These are phyloP conservation scores for Daldinia concentrica DNA, from an alignment of 495 filamentous ascomycete genomes.

Conservation along the genomic window DNA sequence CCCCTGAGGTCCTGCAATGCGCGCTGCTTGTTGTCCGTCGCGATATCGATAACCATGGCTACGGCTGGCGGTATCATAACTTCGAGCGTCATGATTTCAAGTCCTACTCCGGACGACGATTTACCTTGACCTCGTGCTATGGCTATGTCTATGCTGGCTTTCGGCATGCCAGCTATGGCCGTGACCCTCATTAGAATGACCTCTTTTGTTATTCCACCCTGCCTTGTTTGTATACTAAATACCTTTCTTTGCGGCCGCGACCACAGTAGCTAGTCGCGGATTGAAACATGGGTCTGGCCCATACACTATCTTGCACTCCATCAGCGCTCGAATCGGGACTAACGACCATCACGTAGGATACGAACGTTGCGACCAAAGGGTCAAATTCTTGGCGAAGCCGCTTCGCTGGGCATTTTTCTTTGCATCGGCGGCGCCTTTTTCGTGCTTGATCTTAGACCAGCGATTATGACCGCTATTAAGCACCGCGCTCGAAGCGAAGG, in stretches of 20 bases:
- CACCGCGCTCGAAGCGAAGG: conserved; percentile 62
- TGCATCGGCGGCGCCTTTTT: conserved; percentile 82
- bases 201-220: conserved; percentile 4
- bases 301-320: conserved; percentile 51
- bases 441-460: conserved; percentile 96
- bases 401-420: conserved; percentile 61
- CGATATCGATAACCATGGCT: conserved; percentile 76
- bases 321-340: conserved; percentile 12
- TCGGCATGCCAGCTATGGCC: conserved; percentile 74
- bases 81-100: conserved; percentile 83
- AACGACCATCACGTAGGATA: conserved; percentile 20
- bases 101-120: conserved; percentile 71
- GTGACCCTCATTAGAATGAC: conserved; percentile 20
- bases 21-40: conserved; percentile 81
- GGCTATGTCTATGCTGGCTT: conserved; percentile 81
- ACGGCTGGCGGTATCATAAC: conserved; percentile 80
- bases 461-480: conserved; percentile 79
- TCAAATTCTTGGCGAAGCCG: conserved; percentile 60
- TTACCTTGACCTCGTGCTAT: conserved; percentile 88
- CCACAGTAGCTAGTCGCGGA: conserved; percentile 72
- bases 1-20: conserved; percentile 74
- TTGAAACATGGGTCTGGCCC: conserved; percentile 79
- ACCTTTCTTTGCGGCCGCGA: conserved; percentile 85
- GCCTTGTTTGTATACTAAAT: conserved; percentile 34
- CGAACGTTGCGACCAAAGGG: conserved; percentile 61